Percentiles rank a stretch among this genome's conserved stretches.
Conservation (phyloP, 495 filamentous ascomycete genomes). For the Penicillium nucicola region DNA sequence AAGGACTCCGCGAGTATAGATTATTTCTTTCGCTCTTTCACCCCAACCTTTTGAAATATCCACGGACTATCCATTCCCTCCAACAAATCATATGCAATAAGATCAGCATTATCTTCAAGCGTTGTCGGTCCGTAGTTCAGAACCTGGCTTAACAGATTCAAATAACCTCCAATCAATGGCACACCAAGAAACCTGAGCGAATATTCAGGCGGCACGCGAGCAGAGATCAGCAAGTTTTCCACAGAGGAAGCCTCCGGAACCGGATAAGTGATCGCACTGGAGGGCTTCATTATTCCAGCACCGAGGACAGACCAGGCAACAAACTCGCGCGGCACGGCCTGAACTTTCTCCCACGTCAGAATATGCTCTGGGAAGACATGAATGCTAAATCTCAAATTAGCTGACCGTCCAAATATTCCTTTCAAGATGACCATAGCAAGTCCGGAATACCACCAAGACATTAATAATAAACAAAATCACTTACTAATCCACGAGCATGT, state of each 20-base stretch:
- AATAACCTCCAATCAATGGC: conserved; percentile 18
- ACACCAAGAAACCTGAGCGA: conserved; percentile 7
- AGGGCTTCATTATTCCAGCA: conserved; percentile 21
- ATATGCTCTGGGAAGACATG: conserved; percentile 25
- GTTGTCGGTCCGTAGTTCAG: conserved; percentile 14
- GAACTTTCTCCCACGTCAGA: conserved; percentile 20
- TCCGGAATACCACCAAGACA: no score
- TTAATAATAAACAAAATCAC: background rate
- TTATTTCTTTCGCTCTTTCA: conserved; percentile 9
- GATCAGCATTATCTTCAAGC: conserved; percentile 33
- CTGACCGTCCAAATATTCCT: background rate
- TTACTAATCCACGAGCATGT: conserved; percentile 28
- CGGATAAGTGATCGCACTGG: conserved; percentile 11
- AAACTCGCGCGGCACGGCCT: conserved; percentile 12
- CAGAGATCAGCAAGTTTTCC: conserved; percentile 18
- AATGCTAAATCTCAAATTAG: conserved; percentile 9
- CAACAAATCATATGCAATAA: conserved; percentile 34
- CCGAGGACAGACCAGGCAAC: conserved; percentile 32
- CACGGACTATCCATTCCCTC: conserved; percentile 15
- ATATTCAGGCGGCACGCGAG: conserved; percentile 15
- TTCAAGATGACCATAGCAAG: no score
- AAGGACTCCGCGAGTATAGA: no score
- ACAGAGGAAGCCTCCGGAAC: conserved; percentile 10
- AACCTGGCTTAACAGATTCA: conserved; percentile 16
- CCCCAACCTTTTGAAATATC: conserved; percentile 26